Evolutionary conservation across 768 basidiomycete species (phyloP), one percentile per base, ranked within the genome.

Genomic region (Terana coerulea): DNA sequence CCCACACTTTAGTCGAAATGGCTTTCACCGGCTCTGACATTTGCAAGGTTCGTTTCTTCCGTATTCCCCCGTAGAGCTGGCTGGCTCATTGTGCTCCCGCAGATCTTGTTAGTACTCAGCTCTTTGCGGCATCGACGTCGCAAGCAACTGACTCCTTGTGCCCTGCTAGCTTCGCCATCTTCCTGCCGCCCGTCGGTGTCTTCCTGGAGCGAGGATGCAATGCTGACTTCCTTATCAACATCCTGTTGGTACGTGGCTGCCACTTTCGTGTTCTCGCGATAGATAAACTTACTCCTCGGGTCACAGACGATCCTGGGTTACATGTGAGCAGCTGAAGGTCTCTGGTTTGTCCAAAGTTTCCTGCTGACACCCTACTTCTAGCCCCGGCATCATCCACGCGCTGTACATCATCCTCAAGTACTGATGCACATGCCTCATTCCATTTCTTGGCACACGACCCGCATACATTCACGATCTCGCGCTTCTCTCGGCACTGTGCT

Each of bases 181-280:
- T 91, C 64, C 60, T 91, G 12, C 90, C 91, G 9, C 93, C 93
- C 52, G 64, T 95, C 2, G 91, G 86, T 50, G 93, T 95, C 22
- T 92, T 93, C 72, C 70, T 95, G 22, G 91, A 95, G 72, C 78
- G 89, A 47, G 93, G 93, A 22, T 94, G 91, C 64, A 72, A 74
- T 30, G 81, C 78, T 19, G 91, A 94, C 66, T 68, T 95, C 37
- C 51, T 73, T 48, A 90, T 93, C 71, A 92, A 93, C 72, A 84
- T 93, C 57, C 72, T 86, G 19, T 68, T 92, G 58, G 69, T 74
- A 60, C 51, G 69, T 69, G n/a, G n/a, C n/a, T n/a, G n/a, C n/a
- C n/a, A n/a, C 46, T 21, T 22, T 34, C 31, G 5, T 51, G 39
- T 39, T 3, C 40, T 30, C 25, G 28, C 52, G 56, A 39, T 46